Evolutionary conservation across 176 grass and related monocot species (phyloP).

Genomic region (Oryza punctata): DNA sequence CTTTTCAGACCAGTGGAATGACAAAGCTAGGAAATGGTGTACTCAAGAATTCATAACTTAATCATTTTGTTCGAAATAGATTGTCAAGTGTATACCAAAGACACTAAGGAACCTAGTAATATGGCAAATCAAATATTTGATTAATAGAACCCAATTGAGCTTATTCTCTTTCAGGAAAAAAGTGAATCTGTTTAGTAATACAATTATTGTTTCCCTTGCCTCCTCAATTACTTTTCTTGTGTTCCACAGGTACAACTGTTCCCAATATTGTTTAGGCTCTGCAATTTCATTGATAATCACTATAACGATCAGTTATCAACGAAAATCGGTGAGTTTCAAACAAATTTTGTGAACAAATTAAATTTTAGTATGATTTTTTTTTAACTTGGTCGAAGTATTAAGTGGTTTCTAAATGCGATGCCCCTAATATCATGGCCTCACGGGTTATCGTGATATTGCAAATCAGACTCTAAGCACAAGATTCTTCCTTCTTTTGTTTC

Average conservation of each 20-base stretch:
- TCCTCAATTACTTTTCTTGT: not conserved
- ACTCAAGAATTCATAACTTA: conserved; percentile 12
- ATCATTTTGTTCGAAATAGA: conserved; percentile 11
- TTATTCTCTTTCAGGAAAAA: not conserved
- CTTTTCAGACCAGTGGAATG: too few species aligned
- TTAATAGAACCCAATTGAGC: not conserved
- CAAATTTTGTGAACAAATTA: too few species aligned
- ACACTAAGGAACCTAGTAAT: not conserved
- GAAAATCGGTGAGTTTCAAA: too few species aligned
- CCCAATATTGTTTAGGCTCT: too few species aligned
- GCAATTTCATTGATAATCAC: not conserved
- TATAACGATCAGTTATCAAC: too few species aligned
- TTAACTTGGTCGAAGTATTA: not conserved
- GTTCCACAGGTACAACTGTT: not conserved
- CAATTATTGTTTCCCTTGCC: not conserved
- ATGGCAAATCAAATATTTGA: not conserved
- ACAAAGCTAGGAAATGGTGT: not conserved
- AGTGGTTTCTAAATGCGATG: not conserved
- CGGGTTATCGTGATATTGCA: not conserved
- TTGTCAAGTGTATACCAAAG: not conserved
- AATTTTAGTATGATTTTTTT: not conserved
- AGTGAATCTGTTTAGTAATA: not conserved
- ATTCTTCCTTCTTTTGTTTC: not conserved
- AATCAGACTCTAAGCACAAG: not conserved
- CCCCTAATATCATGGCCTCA: too few species aligned